phyloP scores from a whole-genome alignment of 257 asterid genomes.

The Striga asiatica region DNA sequence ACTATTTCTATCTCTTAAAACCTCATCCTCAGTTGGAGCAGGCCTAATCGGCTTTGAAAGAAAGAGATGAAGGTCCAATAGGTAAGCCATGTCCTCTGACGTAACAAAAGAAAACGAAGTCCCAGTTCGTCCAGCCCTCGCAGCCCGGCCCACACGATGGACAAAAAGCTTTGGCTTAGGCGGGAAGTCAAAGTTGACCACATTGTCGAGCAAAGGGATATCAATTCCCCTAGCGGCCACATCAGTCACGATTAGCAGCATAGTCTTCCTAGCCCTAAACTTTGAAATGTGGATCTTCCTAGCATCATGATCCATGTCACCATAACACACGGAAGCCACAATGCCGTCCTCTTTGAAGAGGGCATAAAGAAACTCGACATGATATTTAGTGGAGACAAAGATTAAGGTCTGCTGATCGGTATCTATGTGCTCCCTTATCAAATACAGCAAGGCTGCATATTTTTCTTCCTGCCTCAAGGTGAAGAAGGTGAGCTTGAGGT shows the following conservation, averaged over 20 bases:
- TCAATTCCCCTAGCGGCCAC: conserved; percentile 99
- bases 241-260: conserved; percentile 87
- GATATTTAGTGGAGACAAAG: conserved; percentile 89
- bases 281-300: conserved; percentile 67
- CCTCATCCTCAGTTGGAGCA: conserved; percentile 90
- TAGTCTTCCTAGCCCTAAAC: conserved; percentile 82
- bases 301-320: conserved; percentile 98
- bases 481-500: conserved; percentile 65
- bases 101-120: conserved; percentile 80
- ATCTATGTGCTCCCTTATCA: conserved; percentile 70
- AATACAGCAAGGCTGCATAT: conserved; percentile 59
- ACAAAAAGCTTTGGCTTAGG: conserved; percentile 89
- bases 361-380: conserved; percentile 66
- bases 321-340: conserved; percentile 84
- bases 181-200: conserved; percentile 84
- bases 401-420: conserved; percentile 65
- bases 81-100: conserved; percentile 71
- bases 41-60: conserved; percentile 82
- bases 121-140: conserved; percentile 95
- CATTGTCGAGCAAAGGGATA: conserved; percentile 93
- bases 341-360: conserved; percentile 73
- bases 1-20: conserved; percentile 48
- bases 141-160: conserved; percentile 98
- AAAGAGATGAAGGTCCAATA: conserved; percentile 91
- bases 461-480: conserved; percentile 87